Conservation (phyloP, 495 filamentous ascomycete species). For the Penicillium paxilli region DNA sequence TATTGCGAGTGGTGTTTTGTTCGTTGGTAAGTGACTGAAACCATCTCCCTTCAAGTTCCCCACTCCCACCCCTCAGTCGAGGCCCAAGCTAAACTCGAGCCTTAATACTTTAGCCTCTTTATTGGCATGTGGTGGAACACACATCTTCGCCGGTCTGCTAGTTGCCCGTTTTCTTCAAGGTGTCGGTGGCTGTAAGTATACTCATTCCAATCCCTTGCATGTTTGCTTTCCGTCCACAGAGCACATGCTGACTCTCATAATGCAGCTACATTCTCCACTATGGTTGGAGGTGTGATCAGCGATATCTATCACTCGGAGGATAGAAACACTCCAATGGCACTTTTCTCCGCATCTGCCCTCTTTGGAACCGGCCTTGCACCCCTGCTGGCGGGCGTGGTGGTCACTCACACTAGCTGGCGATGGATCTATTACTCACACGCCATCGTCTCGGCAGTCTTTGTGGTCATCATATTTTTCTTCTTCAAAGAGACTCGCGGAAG, state of each 20-base stretch:
- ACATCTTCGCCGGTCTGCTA: conserved; percentile 70
- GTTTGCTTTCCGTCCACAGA: too few relatives aligned
- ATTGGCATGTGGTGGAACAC: conserved; percentile 74
- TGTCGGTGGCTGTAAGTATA: conserved; percentile 57
- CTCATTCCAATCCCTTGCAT: neutral
- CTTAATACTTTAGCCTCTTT: conserved; percentile 52
- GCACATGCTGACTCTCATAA: neutral
- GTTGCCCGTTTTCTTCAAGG: conserved; percentile 77
- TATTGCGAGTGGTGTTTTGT: conserved; percentile 68
- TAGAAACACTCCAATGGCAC: conserved; percentile 86
- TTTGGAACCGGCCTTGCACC: conserved; percentile 83
- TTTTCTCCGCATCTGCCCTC: conserved; percentile 75
- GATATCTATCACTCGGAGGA: conserved; percentile 82
- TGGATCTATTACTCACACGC: conserved; percentile 92
- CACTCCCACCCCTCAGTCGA: too few relatives aligned
- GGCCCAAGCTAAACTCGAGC: conserved; percentile 3
- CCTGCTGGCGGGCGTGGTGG: conserved; percentile 69
- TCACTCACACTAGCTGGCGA: conserved; percentile 67
- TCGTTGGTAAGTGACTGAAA: conserved; percentile 39
- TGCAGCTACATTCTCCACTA: conserved; percentile 75
- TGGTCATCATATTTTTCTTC: conserved; percentile 61
- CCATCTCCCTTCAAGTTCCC: neutral
- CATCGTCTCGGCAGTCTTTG: conserved; percentile 64
- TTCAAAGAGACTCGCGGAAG: conserved; percentile 84
- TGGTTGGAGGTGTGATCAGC: conserved; percentile 89